Evolutionary conservation across 2,329 filamentous ascomycete genomes (phyloP), one percentile per base, ranked within the genome.

Genomic region (Ceratocystis eucalypticola): DNA sequence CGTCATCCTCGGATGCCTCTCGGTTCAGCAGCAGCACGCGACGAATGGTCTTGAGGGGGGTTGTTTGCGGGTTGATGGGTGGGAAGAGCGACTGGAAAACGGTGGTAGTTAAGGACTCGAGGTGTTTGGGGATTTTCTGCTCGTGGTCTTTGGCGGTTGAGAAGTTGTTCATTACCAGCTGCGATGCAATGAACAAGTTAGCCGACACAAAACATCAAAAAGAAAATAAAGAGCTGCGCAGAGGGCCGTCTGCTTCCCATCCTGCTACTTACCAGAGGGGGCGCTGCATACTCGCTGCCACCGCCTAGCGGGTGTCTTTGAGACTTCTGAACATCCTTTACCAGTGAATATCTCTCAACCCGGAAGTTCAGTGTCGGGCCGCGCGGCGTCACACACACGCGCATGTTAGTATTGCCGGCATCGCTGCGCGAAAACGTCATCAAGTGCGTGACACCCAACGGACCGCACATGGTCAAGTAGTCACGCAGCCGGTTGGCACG

Each of bases 111-210:
- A 99, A 86, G 28, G 88, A 88, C 77, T 99, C 94, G 72, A 99
- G 88, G 71, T 96, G 92, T 74, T 91, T 95, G 4, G 93, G 91
- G n/a, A 96, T 86, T 69, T 88, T 85, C 25, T 85, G 83, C 67
- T 81, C 82, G 37, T 83, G 76, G 67, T 85, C 82, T 57, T 81
- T 73, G 41, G 78, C 80, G 33, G 88, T 82, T 48, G 84, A 84
- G 76, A 99, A 96, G 76, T 96, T 96, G 78, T 99, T 99, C 94
- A 99, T 97, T 70, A 99, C 94, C 57, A 99, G 83, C 84, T 88
- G 69, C 2, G 63, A 3, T 2, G 33, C 6, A 25, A 45, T 62
- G 8, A 30, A 30, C 28, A 64, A 55, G 62, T 28, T 45, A 46
- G 41, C 20, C 30, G 8, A 8, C 22, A 7, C 6, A 46, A 41